Conservation (phyloP, 2,329 filamentous ascomycete genomes). For the Neofusicoccum umdonicola region DNA sequence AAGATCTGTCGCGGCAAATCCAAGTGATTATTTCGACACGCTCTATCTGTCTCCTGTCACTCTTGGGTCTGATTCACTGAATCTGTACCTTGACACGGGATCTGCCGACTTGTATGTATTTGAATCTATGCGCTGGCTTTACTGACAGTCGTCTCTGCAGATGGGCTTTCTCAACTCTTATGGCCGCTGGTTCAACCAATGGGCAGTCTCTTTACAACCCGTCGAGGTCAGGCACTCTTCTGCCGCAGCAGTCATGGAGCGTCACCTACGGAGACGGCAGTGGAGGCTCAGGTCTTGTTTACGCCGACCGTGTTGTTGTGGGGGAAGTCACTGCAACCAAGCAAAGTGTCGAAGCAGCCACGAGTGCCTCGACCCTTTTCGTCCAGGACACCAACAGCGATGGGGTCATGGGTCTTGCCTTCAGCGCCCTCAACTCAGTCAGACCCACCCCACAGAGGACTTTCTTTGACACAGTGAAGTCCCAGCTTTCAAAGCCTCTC, state of each 20-base stretch:
- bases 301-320: constrained; percentile 64
- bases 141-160: constrained; percentile 32
- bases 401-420: constrained; percentile 61
- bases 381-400: constrained; percentile 53
- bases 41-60: constrained; percentile 54
- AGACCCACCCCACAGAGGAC: constrained; percentile 51
- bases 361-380: constrained; percentile 56
- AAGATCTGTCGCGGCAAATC: constrained; percentile 28
- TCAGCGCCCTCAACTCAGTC: constrained; percentile 60
- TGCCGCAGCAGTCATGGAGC: constrained; percentile 54
- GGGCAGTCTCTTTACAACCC: constrained; percentile 61
- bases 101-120: constrained; percentile 69
- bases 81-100: constrained; percentile 70
- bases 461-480: constrained; percentile 60
- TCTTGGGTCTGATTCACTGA: constrained; percentile 62
- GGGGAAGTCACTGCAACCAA: constrained; percentile 54
- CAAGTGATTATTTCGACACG: constrained; percentile 26
- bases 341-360: constrained; percentile 66
- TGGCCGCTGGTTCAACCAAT: constrained; percentile 48
- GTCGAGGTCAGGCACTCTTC: constrained; percentile 43
- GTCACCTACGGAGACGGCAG: constrained; percentile 67
- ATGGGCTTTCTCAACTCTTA: constrained; percentile 66
- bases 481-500: constrained; percentile 49
- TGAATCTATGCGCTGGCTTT: constrained; percentile 18
- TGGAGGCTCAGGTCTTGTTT: constrained; percentile 62